phyloP scores from a whole-genome alignment of 495 filamentous ascomycete species.

The Pseudoneurospora amorphoporcata region DNA sequence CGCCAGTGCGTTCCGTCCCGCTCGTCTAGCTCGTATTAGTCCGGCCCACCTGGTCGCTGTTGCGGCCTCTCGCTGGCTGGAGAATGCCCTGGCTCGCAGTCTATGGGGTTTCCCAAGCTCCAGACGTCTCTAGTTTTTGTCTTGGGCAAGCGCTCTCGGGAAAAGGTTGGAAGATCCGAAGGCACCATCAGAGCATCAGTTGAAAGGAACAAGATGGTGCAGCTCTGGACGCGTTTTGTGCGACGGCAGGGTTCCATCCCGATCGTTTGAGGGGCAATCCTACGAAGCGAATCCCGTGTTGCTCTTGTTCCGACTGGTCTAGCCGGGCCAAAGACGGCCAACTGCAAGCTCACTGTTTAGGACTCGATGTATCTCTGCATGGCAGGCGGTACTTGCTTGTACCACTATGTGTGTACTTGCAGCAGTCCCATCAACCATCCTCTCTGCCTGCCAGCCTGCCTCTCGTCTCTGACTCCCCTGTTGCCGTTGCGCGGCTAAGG shows the following conservation, averaged over 20 bases:
- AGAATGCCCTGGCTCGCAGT: not conserved
- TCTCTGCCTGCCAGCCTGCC: not conserved
- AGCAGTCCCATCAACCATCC: not conserved
- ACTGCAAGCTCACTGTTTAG: constrained; percentile 6
- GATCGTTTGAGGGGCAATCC: constrained; percentile 8
- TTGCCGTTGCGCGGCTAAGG: not conserved
- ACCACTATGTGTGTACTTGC: constrained; percentile 16
- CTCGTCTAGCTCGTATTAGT: not conserved
- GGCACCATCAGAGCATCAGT: not conserved
- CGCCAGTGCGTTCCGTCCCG: not conserved
- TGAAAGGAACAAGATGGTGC: not conserved
- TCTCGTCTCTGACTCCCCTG: not conserved
- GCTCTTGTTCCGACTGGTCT: constrained; percentile 15
- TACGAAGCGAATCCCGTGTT: constrained; percentile 4
- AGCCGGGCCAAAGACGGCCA: constrained; percentile 4
- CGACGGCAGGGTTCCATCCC: constrained; percentile 8
- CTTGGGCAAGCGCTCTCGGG: not conserved
- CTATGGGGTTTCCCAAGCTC: not conserved
- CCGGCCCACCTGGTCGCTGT: not conserved
- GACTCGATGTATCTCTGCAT: constrained; percentile 22
- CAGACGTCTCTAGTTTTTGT: not conserved
- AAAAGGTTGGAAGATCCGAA: not conserved
- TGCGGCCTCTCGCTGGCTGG: not conserved
- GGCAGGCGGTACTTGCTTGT: constrained; percentile 21
- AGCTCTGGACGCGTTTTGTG: not conserved